Evolutionary conservation across 2,329 filamentous ascomycete species (phyloP), one percentile per base, ranked within the genome.

Genomic region (Diaporthe helianthi): DNA sequence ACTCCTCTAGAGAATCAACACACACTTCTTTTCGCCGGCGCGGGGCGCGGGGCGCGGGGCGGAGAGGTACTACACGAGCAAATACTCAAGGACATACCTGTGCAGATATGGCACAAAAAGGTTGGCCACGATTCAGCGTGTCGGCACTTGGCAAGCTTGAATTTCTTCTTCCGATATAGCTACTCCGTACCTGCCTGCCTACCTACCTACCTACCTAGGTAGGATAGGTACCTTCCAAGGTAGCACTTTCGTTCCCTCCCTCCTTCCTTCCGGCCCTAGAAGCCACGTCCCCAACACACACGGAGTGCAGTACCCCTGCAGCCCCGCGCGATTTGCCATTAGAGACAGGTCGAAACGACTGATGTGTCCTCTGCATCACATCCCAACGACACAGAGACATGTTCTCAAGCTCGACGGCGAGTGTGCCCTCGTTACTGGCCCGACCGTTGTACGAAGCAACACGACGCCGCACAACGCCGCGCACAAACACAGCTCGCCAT

Each of bases 11-110:
- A 61, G 47, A 47, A 47, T 36, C 33, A 47, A 47, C 29, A 63
- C n/a, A 19, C n/a, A 19, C 26, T 38, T 38, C 36, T 15, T 15
- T 61, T 33, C 26, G 24, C 55, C 26, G 55, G 55, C 55, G 55
- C 55, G 55, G 55, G 55, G 55, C 55, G 55, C n/a, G n/a, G n/a
- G 55, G 55, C 55, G 55, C 55, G 55, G 55, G 55, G 55, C 55
- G 55, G 55, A n/a, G 24, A 24, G 41, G 26, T 17, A 24, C 55
- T 26, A 38, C n/a, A n/a, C n/a, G n/a, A n/a, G n/a, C n/a, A n/a
- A n/a, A n/a, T n/a, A n/a, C n/a, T n/a, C n/a, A n/a, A n/a, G n/a
- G n/a, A n/a, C n/a, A n/a, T n/a, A n/a, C n/a, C n/a, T n/a, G n/a
- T n/a, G n/a, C n/a, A n/a, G n/a, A 63, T 24, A 36, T 49, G 58